These are phyloP conservation scores for Metarhizium brunneum DNA, from an alignment of 2,329 filamentous ascomycete genomes.

Conservation along the genomic window DNA sequence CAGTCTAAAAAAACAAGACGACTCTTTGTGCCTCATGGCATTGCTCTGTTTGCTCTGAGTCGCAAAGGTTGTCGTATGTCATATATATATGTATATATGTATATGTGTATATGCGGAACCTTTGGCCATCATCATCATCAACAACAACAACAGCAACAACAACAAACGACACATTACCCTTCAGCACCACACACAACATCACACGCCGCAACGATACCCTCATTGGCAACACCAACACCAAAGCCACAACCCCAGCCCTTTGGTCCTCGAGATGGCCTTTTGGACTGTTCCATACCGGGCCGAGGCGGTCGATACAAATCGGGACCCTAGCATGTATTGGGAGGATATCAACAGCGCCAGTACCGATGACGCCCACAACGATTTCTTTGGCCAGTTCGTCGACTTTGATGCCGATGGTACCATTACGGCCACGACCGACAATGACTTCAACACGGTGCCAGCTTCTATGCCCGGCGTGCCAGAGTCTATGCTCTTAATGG, in stretches of 20 bases:
- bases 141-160: background rate
- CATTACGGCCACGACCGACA: constrained; percentile 11
- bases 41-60: background rate
- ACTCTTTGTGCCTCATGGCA: background rate
- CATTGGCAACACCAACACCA: background rate
- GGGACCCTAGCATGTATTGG: constrained; percentile 26
- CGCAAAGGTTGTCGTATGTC: background rate
- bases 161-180: background rate
- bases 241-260: background rate
- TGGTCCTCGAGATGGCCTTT: constrained; percentile 20
- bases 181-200: background rate
- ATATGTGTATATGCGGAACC: background rate
- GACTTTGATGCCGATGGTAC: constrained; percentile 23
- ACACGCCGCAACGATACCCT: background rate
- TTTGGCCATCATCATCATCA: background rate
- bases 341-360: constrained; percentile 21
- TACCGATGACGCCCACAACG: constrained; percentile 19
- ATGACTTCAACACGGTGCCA: constrained; percentile 11
- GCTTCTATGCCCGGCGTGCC: constrained; percentile 15
- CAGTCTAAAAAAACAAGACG: background rate
- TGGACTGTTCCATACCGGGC: constrained; percentile 26
- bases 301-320: constrained; percentile 23
- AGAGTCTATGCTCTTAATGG: constrained; percentile 19
- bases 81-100: background rate
- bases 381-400: constrained; percentile 28